These are phyloP conservation scores for Apium graveolens DNA, from an alignment of 129 eudicot species.

Conservation along the genomic window DNA sequence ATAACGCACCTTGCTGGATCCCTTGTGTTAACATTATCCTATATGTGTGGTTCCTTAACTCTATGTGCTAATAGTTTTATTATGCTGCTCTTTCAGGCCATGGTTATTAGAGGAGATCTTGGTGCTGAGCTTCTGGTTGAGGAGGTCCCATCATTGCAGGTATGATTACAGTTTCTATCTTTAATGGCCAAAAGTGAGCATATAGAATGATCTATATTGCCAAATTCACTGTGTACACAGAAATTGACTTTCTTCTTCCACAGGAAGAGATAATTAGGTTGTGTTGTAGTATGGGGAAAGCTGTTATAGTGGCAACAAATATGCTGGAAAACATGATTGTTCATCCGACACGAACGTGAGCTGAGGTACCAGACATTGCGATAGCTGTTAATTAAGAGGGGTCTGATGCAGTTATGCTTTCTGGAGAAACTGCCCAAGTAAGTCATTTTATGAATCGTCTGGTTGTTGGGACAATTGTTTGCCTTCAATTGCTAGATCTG, in stretches of 20 bases:
- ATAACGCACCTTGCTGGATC: neutral
- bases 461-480: neutral
- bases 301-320: constrained; percentile 93
- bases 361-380: constrained; percentile 96
- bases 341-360: constrained; percentile 98
- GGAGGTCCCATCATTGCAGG: constrained; percentile 99
- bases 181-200: neutral
- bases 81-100: constrained; percentile 44
- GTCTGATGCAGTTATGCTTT: constrained; percentile 97
- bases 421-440: constrained; percentile 99
- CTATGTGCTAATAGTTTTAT: constrained; percentile 9
- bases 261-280: constrained; percentile 88
- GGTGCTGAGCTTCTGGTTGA: constrained; percentile 94
- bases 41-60: too few species aligned
- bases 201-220: neutral
- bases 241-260: neutral
- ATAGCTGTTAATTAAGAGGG: constrained; percentile 97
- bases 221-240: constrained; percentile 1
- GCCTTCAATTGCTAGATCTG: neutral
- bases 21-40: neutral
- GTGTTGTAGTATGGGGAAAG: constrained; percentile 95
- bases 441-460: constrained; percentile 13
- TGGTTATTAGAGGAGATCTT: constrained; percentile 98
- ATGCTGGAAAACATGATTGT: constrained; percentile 98
- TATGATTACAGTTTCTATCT: constrained; percentile 15